phyloP scores from a whole-genome alignment of 108 stramenopile genomes.

The Skeletonema tropicum region DNA sequence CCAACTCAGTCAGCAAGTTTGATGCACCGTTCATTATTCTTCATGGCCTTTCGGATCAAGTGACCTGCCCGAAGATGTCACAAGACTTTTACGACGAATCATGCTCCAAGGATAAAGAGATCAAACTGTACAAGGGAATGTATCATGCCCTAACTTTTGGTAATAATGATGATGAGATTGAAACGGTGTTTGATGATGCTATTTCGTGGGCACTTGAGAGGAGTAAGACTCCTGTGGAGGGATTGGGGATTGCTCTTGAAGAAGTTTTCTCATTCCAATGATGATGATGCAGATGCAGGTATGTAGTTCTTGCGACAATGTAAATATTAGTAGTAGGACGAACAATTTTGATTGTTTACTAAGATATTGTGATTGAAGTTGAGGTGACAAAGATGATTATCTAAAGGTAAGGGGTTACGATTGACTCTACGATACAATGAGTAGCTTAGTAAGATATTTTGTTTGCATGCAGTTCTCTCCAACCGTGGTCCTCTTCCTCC shows the following conservation, averaged over 20 bases:
- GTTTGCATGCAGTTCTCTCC: too few relatives aligned
- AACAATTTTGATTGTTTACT: too few relatives aligned
- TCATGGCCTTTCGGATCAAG: slow-evolving; percentile 65
- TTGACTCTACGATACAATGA: too few relatives aligned
- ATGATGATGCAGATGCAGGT: background rate
- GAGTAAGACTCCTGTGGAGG: slow-evolving; percentile 17
- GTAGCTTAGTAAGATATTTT: too few relatives aligned
- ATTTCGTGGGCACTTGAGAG: slow-evolving; percentile 36
- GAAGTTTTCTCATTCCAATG: background rate
- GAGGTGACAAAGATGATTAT: too few relatives aligned
- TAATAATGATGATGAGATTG: slow-evolving; percentile 46
- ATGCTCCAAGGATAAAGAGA: slow-evolving; percentile 61
- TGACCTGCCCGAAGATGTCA: slow-evolving; percentile 64
- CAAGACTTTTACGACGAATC: slow-evolving; percentile 65
- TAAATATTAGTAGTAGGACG: too few relatives aligned
- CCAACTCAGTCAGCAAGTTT: slow-evolving; percentile 46
- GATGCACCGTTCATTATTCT: slow-evolving; percentile 66
- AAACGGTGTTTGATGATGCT: slow-evolving; percentile 48
- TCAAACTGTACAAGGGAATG: slow-evolving; percentile 61
- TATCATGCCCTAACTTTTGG: slow-evolving; percentile 43
- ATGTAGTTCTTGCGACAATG: too few relatives aligned
- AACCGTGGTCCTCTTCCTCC: too few relatives aligned
- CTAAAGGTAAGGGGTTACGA: too few relatives aligned
- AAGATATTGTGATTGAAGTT: too few relatives aligned
- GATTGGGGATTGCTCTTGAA: background rate